phyloP scores from a whole-genome alignment of 2,329 filamentous ascomycete genomes.

The Beauveria sp. region DNA sequence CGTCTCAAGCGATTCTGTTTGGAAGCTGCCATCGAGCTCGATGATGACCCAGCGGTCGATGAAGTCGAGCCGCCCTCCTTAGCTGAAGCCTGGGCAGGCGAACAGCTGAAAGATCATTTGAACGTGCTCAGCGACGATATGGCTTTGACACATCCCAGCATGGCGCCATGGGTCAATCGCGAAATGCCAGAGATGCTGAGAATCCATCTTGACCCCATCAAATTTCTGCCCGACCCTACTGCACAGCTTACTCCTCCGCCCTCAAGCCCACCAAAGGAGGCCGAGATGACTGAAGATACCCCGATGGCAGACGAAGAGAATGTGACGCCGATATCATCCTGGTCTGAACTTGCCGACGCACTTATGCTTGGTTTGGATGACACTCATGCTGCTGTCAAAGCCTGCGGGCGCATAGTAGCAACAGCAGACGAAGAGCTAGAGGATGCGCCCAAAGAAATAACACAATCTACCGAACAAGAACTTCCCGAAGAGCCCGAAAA shows the following conservation, averaged over 20 bases:
- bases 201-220: conserved; percentile 52
- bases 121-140: conserved; percentile 46
- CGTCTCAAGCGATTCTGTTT: conserved; percentile 55
- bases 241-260: conserved; percentile 27
- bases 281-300: background rate
- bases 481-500: conserved; percentile 12
- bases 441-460: background rate
- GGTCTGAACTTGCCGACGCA: conserved; percentile 1
- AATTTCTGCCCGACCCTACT: conserved; percentile 51
- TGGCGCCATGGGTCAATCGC: conserved; percentile 48
- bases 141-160: conserved; percentile 51
- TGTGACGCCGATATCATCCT: background rate
- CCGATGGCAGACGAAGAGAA: background rate
- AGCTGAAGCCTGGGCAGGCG: conserved; percentile 55
- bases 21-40: conserved; percentile 58
- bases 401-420: conserved; percentile 23
- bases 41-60: conserved; percentile 56
- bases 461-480: conserved; percentile 5
- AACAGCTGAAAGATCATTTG: conserved; percentile 51
- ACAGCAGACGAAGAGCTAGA: conserved; percentile 20
- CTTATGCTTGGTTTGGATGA: background rate
- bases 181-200: conserved; percentile 43
- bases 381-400: conserved; percentile 14
- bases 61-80: conserved; percentile 57
- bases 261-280: conserved; percentile 11